Evolutionary conservation across 2,329 filamentous ascomycete species (phyloP), one percentile per base, ranked within the genome.

Genomic region (Fusarium sp.): DNA sequence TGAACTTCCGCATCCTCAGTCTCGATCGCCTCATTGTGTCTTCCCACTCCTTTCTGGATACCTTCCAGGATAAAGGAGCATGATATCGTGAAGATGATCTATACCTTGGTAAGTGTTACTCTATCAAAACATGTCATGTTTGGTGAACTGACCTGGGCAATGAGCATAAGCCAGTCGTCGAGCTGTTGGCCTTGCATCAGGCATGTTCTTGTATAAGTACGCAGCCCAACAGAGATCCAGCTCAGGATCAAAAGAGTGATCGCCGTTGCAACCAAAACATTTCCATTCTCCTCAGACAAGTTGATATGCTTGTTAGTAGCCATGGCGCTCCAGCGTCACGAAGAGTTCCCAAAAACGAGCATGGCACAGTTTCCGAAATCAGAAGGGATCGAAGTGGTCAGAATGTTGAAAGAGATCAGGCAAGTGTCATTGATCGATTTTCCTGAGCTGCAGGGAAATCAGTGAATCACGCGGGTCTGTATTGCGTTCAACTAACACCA

Each of bases 151-250:
- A 85, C 83, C 77, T 84, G 83, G 30, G 81, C 79, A 58, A 81
- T 68, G 43, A 85, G 65, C 83, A 86, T 86, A 64, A 85, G 76
- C 83, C 84, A 86, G 76, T 86, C 84, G 73, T 86, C 84, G n/a
- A 76, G 62, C 68, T 83, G 78, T 56, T 85, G 83, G 51, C 76
- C 76, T 37, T 80, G 82, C 62, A 80, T 83, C 65, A 84, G 71
- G 22, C 79, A 74, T 7, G 74, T 75, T 58, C 82, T 77, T 14
- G 82, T 82, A 71, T 83, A 84, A n/a, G 74, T 78, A 56, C 82
- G 77, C 43, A 84, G 71, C 15, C 75, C 71, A 37, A 84, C 79
- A 27, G 82, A 79, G 14, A 82, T 54, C 78, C 80, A 83, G 47
- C 77, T 82, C 19, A 83, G 62, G 19, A 65, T 66, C 45, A 84